phyloP scores from a whole-genome alignment of 371 early-diverging fungal genomes.

The Mortierella sp. region DNA sequence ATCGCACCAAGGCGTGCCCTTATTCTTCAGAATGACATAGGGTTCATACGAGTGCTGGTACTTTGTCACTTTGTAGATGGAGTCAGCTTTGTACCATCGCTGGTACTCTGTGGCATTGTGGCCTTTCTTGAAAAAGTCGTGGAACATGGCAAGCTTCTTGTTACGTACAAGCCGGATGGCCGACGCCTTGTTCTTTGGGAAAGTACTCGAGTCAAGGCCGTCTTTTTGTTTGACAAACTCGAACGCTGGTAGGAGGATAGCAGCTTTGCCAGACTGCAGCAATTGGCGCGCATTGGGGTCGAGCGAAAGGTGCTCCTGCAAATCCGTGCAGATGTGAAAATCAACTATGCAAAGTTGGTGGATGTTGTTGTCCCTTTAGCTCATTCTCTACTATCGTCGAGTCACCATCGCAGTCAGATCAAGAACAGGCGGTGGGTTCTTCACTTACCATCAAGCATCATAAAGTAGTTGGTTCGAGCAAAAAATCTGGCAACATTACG shows the following conservation, averaged over 20 bases:
- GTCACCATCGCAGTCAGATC: no score
- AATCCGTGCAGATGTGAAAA: constrained; percentile 72
- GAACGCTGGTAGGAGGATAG: constrained; percentile 72
- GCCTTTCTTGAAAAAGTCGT: constrained; percentile 65
- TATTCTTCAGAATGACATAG: constrained; percentile 70
- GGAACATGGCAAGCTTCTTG: constrained; percentile 68
- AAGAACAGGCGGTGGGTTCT: not conserved
- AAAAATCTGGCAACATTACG: constrained; percentile 75
- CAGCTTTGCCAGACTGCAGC: constrained; percentile 59
- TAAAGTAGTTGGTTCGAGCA: constrained; percentile 70
- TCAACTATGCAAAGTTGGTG: constrained; percentile 56
- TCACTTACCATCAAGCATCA: constrained; percentile 67
- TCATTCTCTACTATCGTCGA: no score
- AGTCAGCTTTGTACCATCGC: constrained; percentile 62
- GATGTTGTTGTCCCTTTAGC: not conserved
- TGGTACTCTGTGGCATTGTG: constrained; percentile 71
- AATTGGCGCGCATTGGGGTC: constrained; percentile 55
- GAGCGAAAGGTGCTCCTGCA: constrained; percentile 58
- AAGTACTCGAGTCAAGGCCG: constrained; percentile 64
- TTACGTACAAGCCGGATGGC: constrained; percentile 55
- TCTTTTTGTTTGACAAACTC: constrained; percentile 68
- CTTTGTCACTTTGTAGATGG: constrained; percentile 64
- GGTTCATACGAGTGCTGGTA: constrained; percentile 77
- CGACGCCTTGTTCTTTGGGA: constrained; percentile 63
- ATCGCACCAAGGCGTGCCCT: constrained; percentile 75